Evolutionary conservation across 1,284 basidiomycete genomes (phyloP), one percentile per base, ranked within the genome.

Genomic region (Austroboletus novae-zelandiae): DNA sequence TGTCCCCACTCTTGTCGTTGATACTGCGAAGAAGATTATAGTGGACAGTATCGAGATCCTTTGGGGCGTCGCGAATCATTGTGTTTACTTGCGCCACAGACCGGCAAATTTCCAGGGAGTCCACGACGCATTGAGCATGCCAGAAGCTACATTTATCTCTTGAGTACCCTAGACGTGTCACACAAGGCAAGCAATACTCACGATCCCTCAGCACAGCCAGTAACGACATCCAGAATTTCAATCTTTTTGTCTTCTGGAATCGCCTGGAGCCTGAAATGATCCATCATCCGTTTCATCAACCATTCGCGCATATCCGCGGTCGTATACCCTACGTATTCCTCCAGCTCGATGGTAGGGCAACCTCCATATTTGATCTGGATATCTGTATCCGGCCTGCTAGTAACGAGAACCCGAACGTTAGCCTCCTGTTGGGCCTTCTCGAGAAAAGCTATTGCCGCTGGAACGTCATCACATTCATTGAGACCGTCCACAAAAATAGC

Each of bases 61-160:
- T 47, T 1, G 65, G 62, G 20, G 59, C 27, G 4, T 55, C 40
- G 5, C 29, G 9, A 31, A 67, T 53, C 52, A 60, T 60, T 20
- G 0, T 7, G 44, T 64, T 62, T 13, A 64, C 57, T 36, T 64
- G 59, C 11, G 49, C 54, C 34, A 64, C 59, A 15, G 63, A 64
- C 31, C 52, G 59, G 43, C 62, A 64, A 29, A 53, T 47, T 31
- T 53, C 63, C 23, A 64, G 43, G 17, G 62, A 67, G 47, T 64
- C 65, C 14, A 64, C 35, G 9, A 64, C 14, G 37, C 62, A 64
- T 31, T 64, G 62, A 17, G 62, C 62, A 32, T 60, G 57, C 62
- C 62, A 67, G 31, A 64, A 64, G 23, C 63, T 64, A 32, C 8
- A 37, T 11, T 18, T 23, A 20, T n/a, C 15, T 29, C 40, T 20